Conservation (phyloP, 1,139 yeast genomes). For the Wickerhamiella infanticola region DNA sequence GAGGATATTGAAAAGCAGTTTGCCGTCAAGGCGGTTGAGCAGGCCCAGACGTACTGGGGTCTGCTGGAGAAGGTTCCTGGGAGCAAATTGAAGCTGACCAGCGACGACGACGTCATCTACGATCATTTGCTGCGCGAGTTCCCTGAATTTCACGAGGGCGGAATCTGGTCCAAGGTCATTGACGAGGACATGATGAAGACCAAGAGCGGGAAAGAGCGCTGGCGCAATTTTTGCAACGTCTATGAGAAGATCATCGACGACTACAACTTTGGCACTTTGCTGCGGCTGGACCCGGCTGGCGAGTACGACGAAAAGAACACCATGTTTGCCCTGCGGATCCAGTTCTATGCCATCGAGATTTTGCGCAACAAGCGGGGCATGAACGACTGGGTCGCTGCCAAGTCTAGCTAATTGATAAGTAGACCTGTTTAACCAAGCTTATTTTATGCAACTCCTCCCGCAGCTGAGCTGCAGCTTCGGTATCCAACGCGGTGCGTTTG, state of each 20-base stretch:
- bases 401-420: constrained; percentile 1
- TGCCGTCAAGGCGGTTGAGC: constrained; percentile 94
- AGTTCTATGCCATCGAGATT: constrained; percentile 88
- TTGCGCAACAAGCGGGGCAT: constrained; percentile 82
- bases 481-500: constrained; percentile 5
- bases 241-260: constrained; percentile 67
- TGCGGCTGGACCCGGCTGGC: constrained; percentile 51
- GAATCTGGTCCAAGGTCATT: constrained; percentile 40
- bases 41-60: constrained; percentile 84
- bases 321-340: constrained; percentile 81
- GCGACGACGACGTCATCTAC: constrained; percentile 66
- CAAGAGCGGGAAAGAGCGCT: constrained; percentile 61
- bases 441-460: constrained; percentile 7
- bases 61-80: constrained; percentile 63
- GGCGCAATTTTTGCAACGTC: constrained; percentile 78
- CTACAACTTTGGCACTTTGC: constrained; percentile 86
- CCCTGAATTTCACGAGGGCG: constrained; percentile 61
- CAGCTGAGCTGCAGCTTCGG: constrained; percentile 8
- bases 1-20: constrained; percentile 85
- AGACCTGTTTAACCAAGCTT: constrained; percentile 12
- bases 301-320: constrained; percentile 80
- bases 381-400: constrained; percentile 64
- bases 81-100: constrained; percentile 59
- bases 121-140: constrained; percentile 52
- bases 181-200: constrained; percentile 75